Evolutionary conservation across 345 rosid species (phyloP).

Genomic region (Bruguiera parviflora): DNA sequence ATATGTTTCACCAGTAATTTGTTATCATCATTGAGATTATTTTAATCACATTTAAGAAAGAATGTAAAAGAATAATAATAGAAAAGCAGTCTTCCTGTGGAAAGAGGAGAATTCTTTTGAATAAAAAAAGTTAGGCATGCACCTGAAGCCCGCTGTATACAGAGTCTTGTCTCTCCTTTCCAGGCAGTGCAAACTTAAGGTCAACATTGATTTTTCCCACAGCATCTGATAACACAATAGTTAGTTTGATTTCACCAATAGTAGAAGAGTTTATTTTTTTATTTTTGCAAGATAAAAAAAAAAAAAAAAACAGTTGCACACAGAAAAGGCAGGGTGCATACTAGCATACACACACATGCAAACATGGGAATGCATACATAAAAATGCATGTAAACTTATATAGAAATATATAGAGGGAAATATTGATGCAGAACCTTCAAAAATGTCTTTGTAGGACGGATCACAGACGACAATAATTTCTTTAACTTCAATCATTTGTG

Average conservation of each 20-base stretch:
- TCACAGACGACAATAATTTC: conserved; percentile 96
- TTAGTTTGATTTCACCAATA: conserved; percentile 9
- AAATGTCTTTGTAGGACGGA: conserved; percentile 80
- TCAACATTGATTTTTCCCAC: conserved; percentile 46
- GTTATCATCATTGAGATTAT: no score
- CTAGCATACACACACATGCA: no score
- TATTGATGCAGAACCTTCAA: conserved; percentile 60
- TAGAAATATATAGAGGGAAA: neutral
- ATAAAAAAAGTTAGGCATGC: neutral
- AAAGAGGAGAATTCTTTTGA: conserved; percentile 7
- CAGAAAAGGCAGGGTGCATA: neutral
- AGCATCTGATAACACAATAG: conserved; percentile 41
- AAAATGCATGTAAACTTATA: neutral
- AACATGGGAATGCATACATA: neutral
- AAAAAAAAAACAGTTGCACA: neutral
- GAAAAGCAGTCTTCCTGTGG: neutral
- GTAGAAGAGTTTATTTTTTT: neutral
- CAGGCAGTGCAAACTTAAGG: conserved; percentile 81
- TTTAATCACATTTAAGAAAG: no score
- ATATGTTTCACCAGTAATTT: no score
- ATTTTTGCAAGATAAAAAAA: no score
- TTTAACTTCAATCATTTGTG: conserved; percentile 71
- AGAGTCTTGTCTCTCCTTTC: conserved; percentile 96
- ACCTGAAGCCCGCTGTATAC: conserved; percentile 94
- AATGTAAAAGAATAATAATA: no score